Evolutionary conservation across 1,284 basidiomycete species (phyloP), one percentile per base, ranked within the genome.

Genomic region (Pisolithus thermaeus): DNA sequence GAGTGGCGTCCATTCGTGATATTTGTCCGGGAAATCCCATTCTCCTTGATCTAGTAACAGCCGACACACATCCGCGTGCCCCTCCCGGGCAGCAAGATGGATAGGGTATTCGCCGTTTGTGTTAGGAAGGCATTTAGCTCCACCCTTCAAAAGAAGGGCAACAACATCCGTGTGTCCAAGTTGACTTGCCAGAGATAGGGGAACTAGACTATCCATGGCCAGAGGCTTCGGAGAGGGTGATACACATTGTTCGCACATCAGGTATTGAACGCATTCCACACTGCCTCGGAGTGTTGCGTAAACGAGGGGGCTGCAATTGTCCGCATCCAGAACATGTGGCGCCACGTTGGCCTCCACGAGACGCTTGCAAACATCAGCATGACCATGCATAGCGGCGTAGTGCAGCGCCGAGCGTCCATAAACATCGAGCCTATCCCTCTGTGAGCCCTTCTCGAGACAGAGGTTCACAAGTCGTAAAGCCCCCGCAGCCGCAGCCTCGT

Each of bases 1-100:
- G 46, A 98, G 77, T 20, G 97, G 96, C 7, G 96, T 99, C 94
- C 97, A 98, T 66, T 96, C 90, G 63, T 97, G 92, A 70, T 95
- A 94, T 68, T 97, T 99, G 76, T 99, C 96, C 4, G 87, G 83
- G 23, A 84, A 78, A 66, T 99, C 92, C 82, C 91, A 92, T 7
- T 89, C 90, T 8, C 89, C 83, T 38, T 79, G 77, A 27, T 69
- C 68, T 4, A 94, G 74, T n/a, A 99, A 81, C 8, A 96, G 69
- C 51, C 74, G 77, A 62, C 95, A 92, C 23, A 97, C 84, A 25
- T 86, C 83, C 4, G 80, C 81, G 62, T 97, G 95, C 1, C 97
- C 97, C 62, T 94, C 90, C 52, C 91, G 84, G n/a, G 95, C 95
- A 22, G 97, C 97, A n/a, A 99, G 81, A 70, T 99, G 96, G 62